Evolutionary conservation across 2,329 filamentous ascomycete genomes (phyloP), one percentile per base, ranked within the genome.

Genomic region (Penicillium frequentans): DNA sequence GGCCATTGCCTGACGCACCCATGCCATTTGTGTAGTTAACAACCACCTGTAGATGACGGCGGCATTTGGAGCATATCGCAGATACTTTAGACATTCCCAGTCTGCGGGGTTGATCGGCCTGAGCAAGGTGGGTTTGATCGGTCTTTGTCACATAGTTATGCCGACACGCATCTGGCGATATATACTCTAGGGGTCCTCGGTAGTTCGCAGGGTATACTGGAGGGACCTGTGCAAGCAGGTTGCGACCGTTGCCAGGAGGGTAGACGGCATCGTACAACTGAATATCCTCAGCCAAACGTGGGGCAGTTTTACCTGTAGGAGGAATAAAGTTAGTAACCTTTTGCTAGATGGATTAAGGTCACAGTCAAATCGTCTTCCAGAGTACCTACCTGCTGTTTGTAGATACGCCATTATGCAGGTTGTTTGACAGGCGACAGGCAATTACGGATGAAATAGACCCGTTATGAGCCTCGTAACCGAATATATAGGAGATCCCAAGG

Each of bases 41-140:
- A 11, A 75, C 74, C 23, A 90, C 68, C 62, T 86, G 80, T 44
- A 89, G 75, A 71, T 90, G 87, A 66, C 80, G 79, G 51, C 84
- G 82, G 68, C 88, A 90, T 57, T 77, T 78, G 55, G 78, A 73
- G 71, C 88, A 90, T 62, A 85, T 80, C 3, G 85, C 80, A 16
- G 86, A 82, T 27, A 88, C 77, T 62, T 81, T 84, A 68, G 83
- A 86, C 3, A 79, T 79, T 55, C 81, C 79, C 11, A 74, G 70
- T 19, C 55, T 66, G 46, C 73, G 73, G 57, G 67, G 69, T 50
- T 74, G 70, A 19, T 74, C 74, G 44, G 76, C 69, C 11, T 70
- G 68, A 6, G 81, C 78, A 26, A 81, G 68, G 31, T 75, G 70
- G 53, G 82, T 84, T 70, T 88, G 85, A 46, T 78, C 75, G 21